A percentile compares a stretch with the other conserved stretches of the same genome.
Conservation (phyloP, 345 rosid species). For the Ricinus communis region DNA sequence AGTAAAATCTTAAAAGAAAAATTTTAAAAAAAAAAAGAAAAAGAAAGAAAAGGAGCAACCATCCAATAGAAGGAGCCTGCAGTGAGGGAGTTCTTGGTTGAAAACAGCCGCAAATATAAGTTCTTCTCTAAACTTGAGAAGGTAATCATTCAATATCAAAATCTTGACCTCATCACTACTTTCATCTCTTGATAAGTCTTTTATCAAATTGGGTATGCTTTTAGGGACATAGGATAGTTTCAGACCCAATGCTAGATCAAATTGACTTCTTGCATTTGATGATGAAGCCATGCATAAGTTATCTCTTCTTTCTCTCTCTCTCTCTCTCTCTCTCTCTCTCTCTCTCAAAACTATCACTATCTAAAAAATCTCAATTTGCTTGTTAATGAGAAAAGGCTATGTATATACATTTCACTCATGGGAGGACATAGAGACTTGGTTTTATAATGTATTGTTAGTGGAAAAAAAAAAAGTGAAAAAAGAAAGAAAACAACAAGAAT, state of each 20-base stretch:
- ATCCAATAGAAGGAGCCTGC: conserved; percentile 21
- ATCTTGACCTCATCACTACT: conserved; percentile 9
- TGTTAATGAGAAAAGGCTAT: not conserved
- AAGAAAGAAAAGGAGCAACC: conserved; percentile 13
- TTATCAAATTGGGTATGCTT: conserved; percentile 2
- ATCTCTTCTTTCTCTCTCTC: not conserved
- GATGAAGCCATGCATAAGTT: not conserved
- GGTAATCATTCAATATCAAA: conserved; percentile 25
- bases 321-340: too few species aligned
- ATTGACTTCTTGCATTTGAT: not conserved
- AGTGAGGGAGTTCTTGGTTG: conserved; percentile 22
- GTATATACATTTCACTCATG: too few species aligned
- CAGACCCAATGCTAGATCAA: conserved; percentile 13
- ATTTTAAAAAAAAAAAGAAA: not conserved
- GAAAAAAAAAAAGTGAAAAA: not conserved
- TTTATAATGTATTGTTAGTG: too few species aligned
- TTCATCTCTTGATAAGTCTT: conserved; percentile 20
- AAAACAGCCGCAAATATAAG: not conserved
- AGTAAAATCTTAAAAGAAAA: not conserved
- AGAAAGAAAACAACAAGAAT: not conserved
- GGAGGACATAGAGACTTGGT: not conserved
- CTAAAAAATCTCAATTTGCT: not conserved
- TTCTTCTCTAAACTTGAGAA: conserved; percentile 24
- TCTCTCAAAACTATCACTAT: not conserved
- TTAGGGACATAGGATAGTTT: conserved; percentile 18